Evolutionary conservation across 805 yeast species (phyloP).

Genomic region (Metschnikowia matae): DNA sequence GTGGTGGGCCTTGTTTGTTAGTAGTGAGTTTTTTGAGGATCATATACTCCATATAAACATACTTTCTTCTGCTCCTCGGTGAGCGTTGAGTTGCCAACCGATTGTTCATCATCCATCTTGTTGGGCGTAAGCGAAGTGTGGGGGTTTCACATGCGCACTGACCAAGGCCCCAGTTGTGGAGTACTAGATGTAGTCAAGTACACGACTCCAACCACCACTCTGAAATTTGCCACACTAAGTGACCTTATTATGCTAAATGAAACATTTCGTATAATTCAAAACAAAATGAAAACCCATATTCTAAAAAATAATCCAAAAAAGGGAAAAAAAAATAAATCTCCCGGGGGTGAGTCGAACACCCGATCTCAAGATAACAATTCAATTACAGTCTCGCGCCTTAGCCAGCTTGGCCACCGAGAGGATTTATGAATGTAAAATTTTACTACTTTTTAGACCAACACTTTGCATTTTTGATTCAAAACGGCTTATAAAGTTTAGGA

Average conservation of each 20-base stretch:
- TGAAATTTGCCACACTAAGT: too few relatives aligned
- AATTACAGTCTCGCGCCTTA: slow-evolving; percentile 51
- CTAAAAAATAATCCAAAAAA: not conserved
- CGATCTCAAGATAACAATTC: slow-evolving; percentile 45
- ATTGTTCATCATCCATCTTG: not conserved
- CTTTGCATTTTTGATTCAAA: too few relatives aligned
- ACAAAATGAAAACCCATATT: too few relatives aligned
- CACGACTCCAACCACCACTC: not conserved
- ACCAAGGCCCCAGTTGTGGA: too few relatives aligned
- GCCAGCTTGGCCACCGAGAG: slow-evolving; percentile 51
- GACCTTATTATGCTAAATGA: too few relatives aligned
- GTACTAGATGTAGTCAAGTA: too few relatives aligned
- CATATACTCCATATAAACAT: not conserved
- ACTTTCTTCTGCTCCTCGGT: slow-evolving; percentile 21
- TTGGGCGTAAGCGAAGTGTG: not conserved
- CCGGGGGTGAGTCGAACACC: slow-evolving; percentile 53
- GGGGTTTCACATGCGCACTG: slow-evolving; percentile 1
- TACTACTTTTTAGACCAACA: too few relatives aligned
- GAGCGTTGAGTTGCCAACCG: slow-evolving; percentile 8
- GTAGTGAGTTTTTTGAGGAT: not conserved
- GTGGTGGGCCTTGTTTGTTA: slow-evolving; percentile 55
- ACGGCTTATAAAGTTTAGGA: too few relatives aligned
- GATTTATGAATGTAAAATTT: not conserved
- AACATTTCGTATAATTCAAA: too few relatives aligned
- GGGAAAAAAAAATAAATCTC: slow-evolving; percentile 26